Percentiles rank a stretch among this genome's conserved stretches.
Conservation (phyloP, 345 rosid species). For the Leavenworthia alabamica region DNA sequence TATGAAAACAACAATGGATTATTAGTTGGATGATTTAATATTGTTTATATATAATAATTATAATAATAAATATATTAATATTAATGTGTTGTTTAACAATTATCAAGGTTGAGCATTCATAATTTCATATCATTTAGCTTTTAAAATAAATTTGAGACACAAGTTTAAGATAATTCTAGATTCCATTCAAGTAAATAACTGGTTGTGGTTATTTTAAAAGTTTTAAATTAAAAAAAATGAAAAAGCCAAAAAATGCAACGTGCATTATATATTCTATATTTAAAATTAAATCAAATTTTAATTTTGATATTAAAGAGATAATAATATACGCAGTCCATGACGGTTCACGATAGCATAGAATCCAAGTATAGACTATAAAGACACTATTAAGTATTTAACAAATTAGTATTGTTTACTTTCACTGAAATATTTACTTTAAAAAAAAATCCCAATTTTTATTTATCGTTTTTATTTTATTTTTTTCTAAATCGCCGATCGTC, state of each 20-base stretch:
- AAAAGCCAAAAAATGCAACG: conserved; percentile 10
- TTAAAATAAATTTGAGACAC: not conserved
- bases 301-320: not conserved
- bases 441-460: not conserved
- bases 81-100: too few relatives aligned
- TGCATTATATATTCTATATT: too few relatives aligned
- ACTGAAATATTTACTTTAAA: conserved; percentile 23
- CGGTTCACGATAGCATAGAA: too few relatives aligned
- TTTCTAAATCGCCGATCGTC: conserved; percentile 22
- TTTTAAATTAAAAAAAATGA: not conserved
- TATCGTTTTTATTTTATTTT: conserved; percentile 4
- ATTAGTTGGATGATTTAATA: too few relatives aligned
- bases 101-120: not conserved
- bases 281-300: not conserved
- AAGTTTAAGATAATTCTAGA: not conserved
- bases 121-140: not conserved
- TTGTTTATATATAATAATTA: too few relatives aligned
- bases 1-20: too few relatives aligned
- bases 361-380: too few relatives aligned
- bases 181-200: not conserved
- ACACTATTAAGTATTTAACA: too few relatives aligned
- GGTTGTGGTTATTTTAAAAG: not conserved
- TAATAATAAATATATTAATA: too few relatives aligned
- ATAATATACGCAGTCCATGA: conserved; percentile 20
- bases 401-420: conserved; percentile 35